These are phyloP conservation scores for Syzygium aromaticum DNA, from an alignment of 345 rosid genomes.

Conservation along the genomic window DNA sequence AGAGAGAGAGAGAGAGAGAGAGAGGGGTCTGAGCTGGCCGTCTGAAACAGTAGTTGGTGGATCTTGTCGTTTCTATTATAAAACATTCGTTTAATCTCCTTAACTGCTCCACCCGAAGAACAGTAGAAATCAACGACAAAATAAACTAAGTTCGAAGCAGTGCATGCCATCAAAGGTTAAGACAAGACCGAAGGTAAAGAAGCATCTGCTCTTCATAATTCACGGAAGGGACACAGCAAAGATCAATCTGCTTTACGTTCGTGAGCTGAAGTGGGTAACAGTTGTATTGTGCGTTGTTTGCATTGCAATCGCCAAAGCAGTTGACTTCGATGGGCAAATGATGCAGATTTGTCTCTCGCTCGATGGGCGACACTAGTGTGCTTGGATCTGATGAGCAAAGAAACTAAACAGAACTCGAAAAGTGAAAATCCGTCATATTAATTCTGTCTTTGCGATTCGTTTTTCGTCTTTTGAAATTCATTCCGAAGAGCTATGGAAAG, in stretches of 20 bases:
- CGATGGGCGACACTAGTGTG: background rate
- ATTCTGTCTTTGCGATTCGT: background rate
- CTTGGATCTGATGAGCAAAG: background rate
- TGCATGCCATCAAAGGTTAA: background rate
- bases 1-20: conserved; percentile 4
- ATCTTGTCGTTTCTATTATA: background rate
- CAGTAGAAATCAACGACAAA: background rate
- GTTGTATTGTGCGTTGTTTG: background rate
- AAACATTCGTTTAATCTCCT: background rate
- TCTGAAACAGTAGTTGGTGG: background rate
- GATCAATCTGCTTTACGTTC: background rate
- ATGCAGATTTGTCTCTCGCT: background rate
- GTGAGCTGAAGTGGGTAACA: background rate
- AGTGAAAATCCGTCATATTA: background rate
- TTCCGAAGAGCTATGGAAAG: background rate
- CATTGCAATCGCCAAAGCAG: background rate
- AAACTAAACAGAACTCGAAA: background rate
- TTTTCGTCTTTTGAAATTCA: background rate
- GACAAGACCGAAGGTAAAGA: background rate
- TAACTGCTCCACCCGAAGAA: background rate
- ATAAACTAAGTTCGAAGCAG: background rate
- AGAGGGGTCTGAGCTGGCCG: background rate
- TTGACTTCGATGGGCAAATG: background rate
- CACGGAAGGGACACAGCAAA: background rate
- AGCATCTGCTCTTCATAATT: background rate